Evolutionary conservation across 2,329 filamentous ascomycete genomes (phyloP), one percentile per base, ranked within the genome.

Genomic region (Penicillium janthinellum): DNA sequence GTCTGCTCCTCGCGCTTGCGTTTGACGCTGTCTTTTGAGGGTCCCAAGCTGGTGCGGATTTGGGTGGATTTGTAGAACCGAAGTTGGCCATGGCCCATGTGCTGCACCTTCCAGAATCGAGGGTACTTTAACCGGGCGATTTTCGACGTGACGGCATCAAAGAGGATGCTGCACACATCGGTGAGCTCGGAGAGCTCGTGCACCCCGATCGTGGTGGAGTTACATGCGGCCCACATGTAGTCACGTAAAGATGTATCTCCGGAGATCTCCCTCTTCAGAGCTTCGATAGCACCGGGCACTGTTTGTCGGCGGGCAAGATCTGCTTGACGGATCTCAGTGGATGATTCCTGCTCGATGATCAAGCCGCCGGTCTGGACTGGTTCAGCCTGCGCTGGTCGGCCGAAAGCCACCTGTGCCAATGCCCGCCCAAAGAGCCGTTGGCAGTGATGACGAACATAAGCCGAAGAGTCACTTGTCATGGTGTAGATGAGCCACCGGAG

Each of bases 341-440:
- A 76, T 5, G 77, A 78, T 58, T 84, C 84, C 67, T 84, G 81
- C 64, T 87, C 85, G 49, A 88, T 81, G 28, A 87, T 80, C n/a
- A 88, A 73, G 14, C 77, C 77, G 48, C 78, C 76, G 12, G 68
- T 64, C 28, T 76, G 71, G 14, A 68, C 60, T 6, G 74, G 64
- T 17, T 69, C 57, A 73, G 70, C 22, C 70, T 59, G 63, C 70
- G 66, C 67, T 76, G 61, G 65, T 69, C 83, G 80, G n/a, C 84
- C 84, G 52, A 88, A 82, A 4, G 86, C 86, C 57, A 88, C 79
- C 54, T 82, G 78, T 3, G 84, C 86, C 15, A 89, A 74, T 12
- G 81, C 82, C 64, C 79, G 79, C 17, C 83, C 83, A 58, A 88
- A 82, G 17, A 83, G 71, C 10, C 74, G 73, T 47, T 84, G 75